phyloP scores from a whole-genome alignment of 371 early-diverging fungal species.

The Gilbertella persicaria region DNA sequence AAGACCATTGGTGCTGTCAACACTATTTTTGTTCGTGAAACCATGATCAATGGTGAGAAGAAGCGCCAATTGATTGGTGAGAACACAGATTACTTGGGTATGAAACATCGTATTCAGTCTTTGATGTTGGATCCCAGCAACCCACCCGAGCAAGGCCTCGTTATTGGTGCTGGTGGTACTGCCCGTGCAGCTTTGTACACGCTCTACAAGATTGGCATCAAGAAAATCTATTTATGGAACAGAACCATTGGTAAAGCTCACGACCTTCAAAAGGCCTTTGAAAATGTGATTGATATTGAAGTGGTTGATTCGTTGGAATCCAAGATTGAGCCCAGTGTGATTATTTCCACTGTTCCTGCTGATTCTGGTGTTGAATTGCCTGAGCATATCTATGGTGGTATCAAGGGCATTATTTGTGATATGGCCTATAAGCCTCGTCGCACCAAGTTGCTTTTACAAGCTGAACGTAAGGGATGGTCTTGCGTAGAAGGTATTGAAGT shows the following conservation, averaged over 20 bases:
- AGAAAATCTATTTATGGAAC: constrained; percentile 82
- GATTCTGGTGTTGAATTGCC: constrained; percentile 68
- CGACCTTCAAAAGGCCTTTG: constrained; percentile 70
- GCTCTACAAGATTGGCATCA: constrained; percentile 71
- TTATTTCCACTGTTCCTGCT: constrained; percentile 86
- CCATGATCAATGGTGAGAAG: constrained; percentile 36
- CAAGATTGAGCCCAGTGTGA: constrained; percentile 45
- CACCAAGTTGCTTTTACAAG: constrained; percentile 72
- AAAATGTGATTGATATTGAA: constrained; percentile 46
- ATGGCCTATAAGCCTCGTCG: constrained; percentile 92
- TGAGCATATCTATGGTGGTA: constrained; percentile 53
- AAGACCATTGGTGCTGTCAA: constrained; percentile 92
- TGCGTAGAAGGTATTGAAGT: constrained; percentile 86
- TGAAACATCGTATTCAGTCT: constrained; percentile 65
- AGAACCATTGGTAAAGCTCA: constrained; percentile 79
- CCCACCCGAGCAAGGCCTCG: constrained; percentile 60
- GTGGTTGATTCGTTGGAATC: constrained; percentile 43
- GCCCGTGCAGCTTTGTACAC: constrained; percentile 92
- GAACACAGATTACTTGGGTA: constrained; percentile 96
- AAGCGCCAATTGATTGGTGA: constrained; percentile 74
- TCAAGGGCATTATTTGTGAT: constrained; percentile 80
- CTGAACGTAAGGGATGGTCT: constrained; percentile 66
- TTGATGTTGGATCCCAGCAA: constrained; percentile 46
- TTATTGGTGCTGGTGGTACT: constrained; percentile 97
- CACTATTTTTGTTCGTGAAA: constrained; percentile 67